Conservation (phyloP, 2,329 filamentous ascomycete species). For the Colletotrichum sp. region DNA sequence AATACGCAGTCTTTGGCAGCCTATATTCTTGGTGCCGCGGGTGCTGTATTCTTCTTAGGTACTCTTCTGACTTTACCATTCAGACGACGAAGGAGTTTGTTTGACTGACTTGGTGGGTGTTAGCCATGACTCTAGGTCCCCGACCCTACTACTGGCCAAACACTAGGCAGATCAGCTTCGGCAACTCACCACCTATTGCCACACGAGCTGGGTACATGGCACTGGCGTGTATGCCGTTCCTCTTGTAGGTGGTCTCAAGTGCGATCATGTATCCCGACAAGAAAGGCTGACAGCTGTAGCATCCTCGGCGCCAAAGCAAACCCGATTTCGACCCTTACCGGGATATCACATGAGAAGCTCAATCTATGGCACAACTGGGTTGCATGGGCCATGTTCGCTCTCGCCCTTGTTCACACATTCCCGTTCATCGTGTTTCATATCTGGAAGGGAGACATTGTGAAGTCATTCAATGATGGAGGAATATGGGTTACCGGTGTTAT, state of each 20-base stretch:
- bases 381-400: slow-evolving; percentile 59
- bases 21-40: slow-evolving; percentile 40
- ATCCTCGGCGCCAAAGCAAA: slow-evolving; percentile 60
- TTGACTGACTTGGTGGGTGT: neutral
- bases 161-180: slow-evolving; percentile 41
- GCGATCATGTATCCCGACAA: too few relatives aligned
- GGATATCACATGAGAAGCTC: slow-evolving; percentile 61
- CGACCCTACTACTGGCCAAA: slow-evolving; percentile 62
- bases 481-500: slow-evolving; percentile 62
- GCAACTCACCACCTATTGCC: slow-evolving; percentile 57
- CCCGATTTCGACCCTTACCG: slow-evolving; percentile 57
- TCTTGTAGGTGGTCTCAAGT: slow-evolving; percentile 36
- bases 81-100: neutral
- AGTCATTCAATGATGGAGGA: slow-evolving; percentile 46
- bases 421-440: slow-evolving; percentile 62
- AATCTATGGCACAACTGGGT: slow-evolving; percentile 61
- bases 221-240: slow-evolving; percentile 54
- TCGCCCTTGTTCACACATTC: slow-evolving; percentile 63
- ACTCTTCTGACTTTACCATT: neutral
- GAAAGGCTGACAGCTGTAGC: slow-evolving; percentile 20
- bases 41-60: slow-evolving; percentile 49
- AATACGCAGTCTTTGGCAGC: slow-evolving; percentile 50
- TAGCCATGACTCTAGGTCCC: slow-evolving; percentile 49
- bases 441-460: slow-evolving; percentile 50
- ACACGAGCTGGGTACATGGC: slow-evolving; percentile 58